Conservation (phyloP, 2,329 filamentous ascomycete genomes). For the Elsinoe batatas region DNA sequence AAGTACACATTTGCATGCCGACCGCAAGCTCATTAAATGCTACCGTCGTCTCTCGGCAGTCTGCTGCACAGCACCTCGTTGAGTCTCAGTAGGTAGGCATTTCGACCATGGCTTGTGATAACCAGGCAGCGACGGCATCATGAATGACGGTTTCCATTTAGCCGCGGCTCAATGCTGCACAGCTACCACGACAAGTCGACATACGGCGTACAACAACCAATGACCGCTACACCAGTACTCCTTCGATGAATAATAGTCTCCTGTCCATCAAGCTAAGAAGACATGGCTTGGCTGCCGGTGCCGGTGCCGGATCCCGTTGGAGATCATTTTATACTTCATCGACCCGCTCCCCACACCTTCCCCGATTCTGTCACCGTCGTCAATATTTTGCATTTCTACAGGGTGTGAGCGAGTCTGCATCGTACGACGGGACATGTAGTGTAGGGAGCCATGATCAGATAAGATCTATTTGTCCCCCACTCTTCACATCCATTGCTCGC, state of each 20-base stretch:
- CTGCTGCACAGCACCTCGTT: too few relatives aligned
- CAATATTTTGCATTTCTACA: not conserved
- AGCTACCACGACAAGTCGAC: not conserved
- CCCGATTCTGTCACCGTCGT: constrained; percentile 3
- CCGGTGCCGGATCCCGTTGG: constrained; percentile 10
- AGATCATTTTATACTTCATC: constrained; percentile 12
- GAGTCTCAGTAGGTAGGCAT: too few relatives aligned
- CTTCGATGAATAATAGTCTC: not conserved
- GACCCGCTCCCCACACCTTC: constrained; percentile 3
- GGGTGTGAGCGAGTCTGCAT: not conserved
- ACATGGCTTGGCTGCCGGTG: constrained; percentile 8
- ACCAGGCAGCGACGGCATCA: not conserved
- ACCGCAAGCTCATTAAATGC: too few relatives aligned
- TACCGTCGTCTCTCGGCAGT: too few relatives aligned
- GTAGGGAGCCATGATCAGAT: not conserved
- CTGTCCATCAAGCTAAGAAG: not conserved
- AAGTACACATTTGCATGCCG: too few relatives aligned
- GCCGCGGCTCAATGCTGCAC: not conserved
- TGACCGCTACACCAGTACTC: not conserved
- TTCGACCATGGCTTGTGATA: too few relatives aligned
- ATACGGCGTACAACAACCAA: not conserved
- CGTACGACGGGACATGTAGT: not conserved
- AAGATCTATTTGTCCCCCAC: not conserved
- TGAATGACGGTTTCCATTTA: not conserved
- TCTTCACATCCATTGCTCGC: not conserved